phyloP scores from a whole-genome alignment of 164 flowering plant genomes.

The Annona cherimola region DNA sequence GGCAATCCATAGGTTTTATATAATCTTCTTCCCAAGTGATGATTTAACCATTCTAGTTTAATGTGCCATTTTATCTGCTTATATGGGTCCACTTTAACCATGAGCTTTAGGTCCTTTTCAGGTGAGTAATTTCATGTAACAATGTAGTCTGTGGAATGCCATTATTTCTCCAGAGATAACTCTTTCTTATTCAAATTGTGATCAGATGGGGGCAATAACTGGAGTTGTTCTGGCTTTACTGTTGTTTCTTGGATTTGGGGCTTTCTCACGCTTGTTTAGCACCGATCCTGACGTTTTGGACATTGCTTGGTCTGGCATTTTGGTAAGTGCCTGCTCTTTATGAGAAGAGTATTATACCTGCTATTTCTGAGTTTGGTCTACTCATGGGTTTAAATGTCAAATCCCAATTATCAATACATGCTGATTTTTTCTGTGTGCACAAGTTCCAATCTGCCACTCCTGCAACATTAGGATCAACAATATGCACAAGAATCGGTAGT shows the following conservation, averaged over 20 bases:
- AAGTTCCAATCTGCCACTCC: background rate
- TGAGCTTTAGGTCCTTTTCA: background rate
- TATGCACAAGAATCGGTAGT: background rate
- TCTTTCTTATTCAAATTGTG: background rate
- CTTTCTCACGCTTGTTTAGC: conserved; percentile 59
- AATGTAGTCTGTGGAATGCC: background rate
- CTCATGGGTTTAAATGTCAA: background rate
- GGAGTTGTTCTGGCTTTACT: conserved; percentile 55
- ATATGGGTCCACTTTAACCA: background rate
- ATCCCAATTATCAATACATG: background rate
- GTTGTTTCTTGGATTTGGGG: conserved; percentile 66
- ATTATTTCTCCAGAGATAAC: background rate
- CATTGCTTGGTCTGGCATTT: conserved; percentile 64
- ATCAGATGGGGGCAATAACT: conserved; percentile 65
- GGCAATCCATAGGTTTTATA: background rate
- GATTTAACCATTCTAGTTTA: background rate
- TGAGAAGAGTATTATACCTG: background rate
- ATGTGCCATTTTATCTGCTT: background rate
- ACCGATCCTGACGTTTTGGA: conserved; percentile 65
- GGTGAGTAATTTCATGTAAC: background rate
- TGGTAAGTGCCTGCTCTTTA: conserved; percentile 41
- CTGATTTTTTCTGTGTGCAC: background rate
- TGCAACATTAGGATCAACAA: background rate
- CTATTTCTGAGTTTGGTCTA: background rate
- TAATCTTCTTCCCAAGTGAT: background rate